These are phyloP conservation scores for Albifimbria verrucaria DNA, from an alignment of 2,329 filamentous ascomycete species.

Conservation along the genomic window DNA sequence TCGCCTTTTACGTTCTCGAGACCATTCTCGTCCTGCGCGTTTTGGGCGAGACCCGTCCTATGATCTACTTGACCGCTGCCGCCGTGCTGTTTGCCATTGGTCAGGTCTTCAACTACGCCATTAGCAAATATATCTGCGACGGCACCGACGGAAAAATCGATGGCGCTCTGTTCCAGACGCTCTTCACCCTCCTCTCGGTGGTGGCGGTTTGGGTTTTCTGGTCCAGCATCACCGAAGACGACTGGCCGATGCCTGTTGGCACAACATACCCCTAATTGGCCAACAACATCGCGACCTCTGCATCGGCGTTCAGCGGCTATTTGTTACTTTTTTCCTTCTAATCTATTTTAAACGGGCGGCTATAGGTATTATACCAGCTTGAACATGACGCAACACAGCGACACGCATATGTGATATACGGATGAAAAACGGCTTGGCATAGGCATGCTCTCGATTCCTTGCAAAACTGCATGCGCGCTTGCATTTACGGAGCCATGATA, in stretches of 20 bases:
- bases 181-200: conserved; percentile 86
- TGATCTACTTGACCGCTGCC: conserved; percentile 78
- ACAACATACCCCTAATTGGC: conserved; percentile 34
- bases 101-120: conserved; percentile 93
- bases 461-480: no score
- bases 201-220: conserved; percentile 90
- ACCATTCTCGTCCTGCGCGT: conserved; percentile 78
- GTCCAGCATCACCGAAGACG: conserved; percentile 98
- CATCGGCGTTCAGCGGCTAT: conserved; percentile 21
- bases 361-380: not conserved
- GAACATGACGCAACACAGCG: not conserved
- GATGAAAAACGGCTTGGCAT: not conserved
- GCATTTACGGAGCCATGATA: no score
- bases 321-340: conserved; percentile 10
- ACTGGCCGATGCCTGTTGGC: conserved; percentile 70
- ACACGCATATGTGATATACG: not conserved
- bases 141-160: conserved; percentile 85
- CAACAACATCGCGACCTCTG: conserved; percentile 9
- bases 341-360: conserved; percentile 19
- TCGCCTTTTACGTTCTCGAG: conserved; percentile 82
- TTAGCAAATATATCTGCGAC: conserved; percentile 86
- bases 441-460: not conserved
- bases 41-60: conserved; percentile 85
- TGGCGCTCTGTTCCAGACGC: conserved; percentile 85
- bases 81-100: conserved; percentile 83